Evolutionary conservation across 2,329 filamentous ascomycete species (phyloP), one percentile per base, ranked within the genome.

Genomic region (Penicillium sp.): DNA sequence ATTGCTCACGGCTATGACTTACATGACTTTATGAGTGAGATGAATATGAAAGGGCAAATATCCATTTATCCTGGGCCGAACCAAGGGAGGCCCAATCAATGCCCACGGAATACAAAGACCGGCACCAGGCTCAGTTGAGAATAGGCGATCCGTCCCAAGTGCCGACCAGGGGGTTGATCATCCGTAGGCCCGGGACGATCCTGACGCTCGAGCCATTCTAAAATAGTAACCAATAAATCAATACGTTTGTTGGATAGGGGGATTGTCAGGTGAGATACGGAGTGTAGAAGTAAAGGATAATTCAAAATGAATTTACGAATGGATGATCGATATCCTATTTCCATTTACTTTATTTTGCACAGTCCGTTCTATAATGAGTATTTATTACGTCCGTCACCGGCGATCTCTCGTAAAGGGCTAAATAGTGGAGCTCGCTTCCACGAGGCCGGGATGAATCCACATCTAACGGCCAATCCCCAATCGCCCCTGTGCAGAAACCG

Each of bases 341-440:
- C 32, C 14, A 2, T 32, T 20, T 35, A 13, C 5, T 22, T 22
- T 4, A 24, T 16, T 14, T 34, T 34, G 16, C 10, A 24, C 29
- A 50, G 29, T 43, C 18, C 9, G 16, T 18, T 43, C 16, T 26
- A 14, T 32, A 24, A 34, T 24, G 32, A 14, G 14, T 35, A 35
- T 34, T 34, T 7, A 43, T 32, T 18, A 49, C 4, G 6, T 42
- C 51, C 22, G 44, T 49, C 51, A 49, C 44, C 52, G 59, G 59
- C 57, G 63, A 64, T 66, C 62, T 48, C 57, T 44, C 51, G 46
- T 50, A 64, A 56, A 59, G 43, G 53, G 51, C 49, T 53, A 59
- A 56, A 60, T 26, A 49, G 63, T 64, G 62, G 63, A 58, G 35
- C 51, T 66, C 64, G 64, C 63, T 66, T 65, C 64, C 64, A 66